A percentile compares a stretch with the other conserved stretches of the same genome.
Conservation (phyloP, 495 filamentous ascomycete species). For the Penicillium parvum region DNA sequence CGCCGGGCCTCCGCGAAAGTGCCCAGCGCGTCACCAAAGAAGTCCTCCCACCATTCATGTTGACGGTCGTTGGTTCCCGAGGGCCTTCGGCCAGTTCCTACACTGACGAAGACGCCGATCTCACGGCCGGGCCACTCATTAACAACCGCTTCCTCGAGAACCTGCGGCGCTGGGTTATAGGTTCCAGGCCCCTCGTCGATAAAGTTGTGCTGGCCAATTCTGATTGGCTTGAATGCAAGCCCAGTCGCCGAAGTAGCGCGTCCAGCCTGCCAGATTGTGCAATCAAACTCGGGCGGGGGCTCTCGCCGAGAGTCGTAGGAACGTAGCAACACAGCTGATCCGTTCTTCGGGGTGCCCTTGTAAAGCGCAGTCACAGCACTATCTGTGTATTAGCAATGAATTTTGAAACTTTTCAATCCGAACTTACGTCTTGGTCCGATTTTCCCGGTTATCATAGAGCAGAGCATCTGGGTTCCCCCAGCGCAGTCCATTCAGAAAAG, state of each 20-base stretch:
- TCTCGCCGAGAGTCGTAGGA: constrained; percentile 95
- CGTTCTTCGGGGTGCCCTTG: constrained; percentile 67
- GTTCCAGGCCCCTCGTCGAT: constrained; percentile 89
- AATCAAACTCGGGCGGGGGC: constrained; percentile 80
- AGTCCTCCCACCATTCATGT: constrained; percentile 87
- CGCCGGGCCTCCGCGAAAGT: constrained; percentile 87
- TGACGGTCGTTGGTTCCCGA: constrained; percentile 60
- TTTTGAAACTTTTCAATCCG: not conserved
- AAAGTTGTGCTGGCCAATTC: constrained; percentile 88
- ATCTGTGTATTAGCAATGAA: constrained; percentile 6
- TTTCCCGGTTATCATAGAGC: constrained; percentile 77
- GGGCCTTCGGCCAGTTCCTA: constrained; percentile 89
- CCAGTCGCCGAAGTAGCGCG: constrained; percentile 91
- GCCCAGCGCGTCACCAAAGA: constrained; percentile 65
- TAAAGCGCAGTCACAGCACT: constrained; percentile 91
- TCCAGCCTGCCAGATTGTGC: constrained; percentile 93
- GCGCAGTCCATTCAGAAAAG: constrained; percentile 42
- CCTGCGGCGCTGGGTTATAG: constrained; percentile 82
- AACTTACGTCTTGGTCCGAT: constrained; percentile 88
- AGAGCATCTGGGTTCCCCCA: constrained; percentile 57
- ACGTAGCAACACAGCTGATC: constrained; percentile 66
- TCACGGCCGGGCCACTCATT: constrained; percentile 96
- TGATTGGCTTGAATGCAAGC: constrained; percentile 91
- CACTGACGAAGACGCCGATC: constrained; percentile 81
- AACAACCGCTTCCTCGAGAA: constrained; percentile 82